phyloP scores from a whole-genome alignment of 495 filamentous ascomycete species.

The Podospora pseudocomata region DNA sequence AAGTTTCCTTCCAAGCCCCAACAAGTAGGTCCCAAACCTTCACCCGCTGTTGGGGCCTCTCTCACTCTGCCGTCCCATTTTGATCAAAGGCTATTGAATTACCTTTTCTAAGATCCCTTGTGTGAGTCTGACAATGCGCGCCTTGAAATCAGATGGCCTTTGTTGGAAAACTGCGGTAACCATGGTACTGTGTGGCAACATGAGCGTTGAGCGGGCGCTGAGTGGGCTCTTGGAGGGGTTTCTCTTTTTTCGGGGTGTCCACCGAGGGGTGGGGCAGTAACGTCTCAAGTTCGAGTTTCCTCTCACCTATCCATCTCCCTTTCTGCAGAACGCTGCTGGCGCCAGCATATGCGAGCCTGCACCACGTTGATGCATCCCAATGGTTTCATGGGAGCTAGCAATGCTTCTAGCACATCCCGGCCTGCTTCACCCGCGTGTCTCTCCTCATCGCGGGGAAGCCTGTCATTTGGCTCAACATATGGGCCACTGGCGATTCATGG shows the following conservation, averaged over 20 bases:
- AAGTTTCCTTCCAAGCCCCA: slow-evolving; percentile 6
- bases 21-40: background rate
- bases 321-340: background rate
- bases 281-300: background rate
- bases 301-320: background rate
- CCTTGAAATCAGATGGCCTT: background rate
- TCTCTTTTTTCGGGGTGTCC: background rate
- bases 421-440: background rate
- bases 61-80: background rate
- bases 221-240: background rate
- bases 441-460: background rate
- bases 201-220: background rate
- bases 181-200: background rate
- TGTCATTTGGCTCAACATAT: background rate
- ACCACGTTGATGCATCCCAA: slow-evolving; percentile 7
- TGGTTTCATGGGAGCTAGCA: slow-evolving; percentile 1
- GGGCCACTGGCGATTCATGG: background rate
- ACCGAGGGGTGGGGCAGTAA: background rate
- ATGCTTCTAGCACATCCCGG: background rate
- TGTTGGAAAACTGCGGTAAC: background rate
- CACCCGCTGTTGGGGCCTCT: background rate
- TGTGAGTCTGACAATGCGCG: background rate
- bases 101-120: background rate
- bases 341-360: background rate
- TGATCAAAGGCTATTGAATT: background rate